Evolutionary conservation across 176 grass and related monocot species (phyloP).

Genomic region (Cocos nucifera): DNA sequence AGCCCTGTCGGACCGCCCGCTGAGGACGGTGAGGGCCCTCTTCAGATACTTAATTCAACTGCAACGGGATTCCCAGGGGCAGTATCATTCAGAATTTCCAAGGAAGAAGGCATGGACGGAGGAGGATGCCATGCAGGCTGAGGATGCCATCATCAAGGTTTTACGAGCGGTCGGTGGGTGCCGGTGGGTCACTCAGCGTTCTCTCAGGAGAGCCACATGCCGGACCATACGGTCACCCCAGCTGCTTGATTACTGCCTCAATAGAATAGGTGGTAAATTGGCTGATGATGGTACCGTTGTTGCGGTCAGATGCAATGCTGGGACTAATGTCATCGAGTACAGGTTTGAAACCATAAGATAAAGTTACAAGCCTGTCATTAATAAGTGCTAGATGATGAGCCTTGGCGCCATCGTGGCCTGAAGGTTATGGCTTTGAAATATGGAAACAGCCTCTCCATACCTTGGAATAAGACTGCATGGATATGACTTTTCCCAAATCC

Average conservation of each 20-base stretch:
- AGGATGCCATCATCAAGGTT: conserved; percentile 40
- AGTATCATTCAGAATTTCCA: neutral
- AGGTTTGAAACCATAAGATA: conserved; percentile 21
- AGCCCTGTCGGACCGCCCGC: conserved; percentile 29
- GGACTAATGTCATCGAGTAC: conserved; percentile 44
- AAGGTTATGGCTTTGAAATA: too few species aligned
- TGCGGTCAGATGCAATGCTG: conserved; percentile 40
- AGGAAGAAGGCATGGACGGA: conserved; percentile 15
- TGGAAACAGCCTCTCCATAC: too few species aligned
- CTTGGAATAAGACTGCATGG: too few species aligned
- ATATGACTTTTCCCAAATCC: too few species aligned
- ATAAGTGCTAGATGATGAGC: too few species aligned
- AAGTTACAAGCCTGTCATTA: too few species aligned
- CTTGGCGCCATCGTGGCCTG: too few species aligned
- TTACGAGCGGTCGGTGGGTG: conserved; percentile 28
- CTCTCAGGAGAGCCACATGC: conserved; percentile 34
- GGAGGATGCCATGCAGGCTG: conserved; percentile 31
- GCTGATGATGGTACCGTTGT: conserved; percentile 29
- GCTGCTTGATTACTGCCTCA: conserved; percentile 47
- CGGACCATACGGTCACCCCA: conserved; percentile 24
- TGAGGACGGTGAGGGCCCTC: conserved; percentile 43
- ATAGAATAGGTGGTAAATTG: conserved; percentile 25
- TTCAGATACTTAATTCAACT: conserved; percentile 37
- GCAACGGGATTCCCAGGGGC: neutral
- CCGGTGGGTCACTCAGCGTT: conserved; percentile 40